Evolutionary conservation across 1,139 yeast genomes (phyloP), one percentile per base, ranked within the genome.

Genomic region (Blastobotrys persicus): DNA sequence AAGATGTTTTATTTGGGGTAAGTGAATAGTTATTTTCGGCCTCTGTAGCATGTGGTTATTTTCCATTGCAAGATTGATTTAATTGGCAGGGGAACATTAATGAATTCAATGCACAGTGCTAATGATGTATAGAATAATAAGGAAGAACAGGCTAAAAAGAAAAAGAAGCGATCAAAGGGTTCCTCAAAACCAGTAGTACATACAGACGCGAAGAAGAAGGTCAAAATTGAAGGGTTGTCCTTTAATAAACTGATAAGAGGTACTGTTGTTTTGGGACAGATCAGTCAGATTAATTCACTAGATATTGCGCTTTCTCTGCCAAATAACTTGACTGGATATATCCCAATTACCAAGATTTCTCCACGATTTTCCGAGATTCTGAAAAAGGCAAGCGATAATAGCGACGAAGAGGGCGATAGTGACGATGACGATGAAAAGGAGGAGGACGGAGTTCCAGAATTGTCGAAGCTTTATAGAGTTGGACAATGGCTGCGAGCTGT

Each of bases 401-500:
- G 17, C 19, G 76, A 73, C 3, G 73, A 69, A 3, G 75, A 72
- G 47, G 55, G 49, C 18, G 73, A 65, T 7, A 68, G 64, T 12
- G 65, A 63, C 12, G 60, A 53, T 9, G 65, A 57, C 6, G 70
- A 62, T 1, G 65, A 60, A 3, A 61, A 58, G 9, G 58, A 58
- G 11, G 69, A 62, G 6, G 65, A 60, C 2, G 70, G 71, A 17
- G 31, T 56, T 12, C 53, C 58, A 6, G 68, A 61, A 18, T 61
- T 88, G 52, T 64, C 71, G 1, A 63, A 73, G 1, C 66, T 80
- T 48, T 89, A 91, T 70, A 65, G 68, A 44, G 60, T 79, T 39
- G 98, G 98, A 11, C 94, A 88, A 66, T 92, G 95, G 89, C 70
- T 92, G 44, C 80, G 94, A 59, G 95, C 95, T 23, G 72, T 77